Conservation (phyloP, 495 filamentous ascomycete species). For the Lepidopterella palustris region DNA sequence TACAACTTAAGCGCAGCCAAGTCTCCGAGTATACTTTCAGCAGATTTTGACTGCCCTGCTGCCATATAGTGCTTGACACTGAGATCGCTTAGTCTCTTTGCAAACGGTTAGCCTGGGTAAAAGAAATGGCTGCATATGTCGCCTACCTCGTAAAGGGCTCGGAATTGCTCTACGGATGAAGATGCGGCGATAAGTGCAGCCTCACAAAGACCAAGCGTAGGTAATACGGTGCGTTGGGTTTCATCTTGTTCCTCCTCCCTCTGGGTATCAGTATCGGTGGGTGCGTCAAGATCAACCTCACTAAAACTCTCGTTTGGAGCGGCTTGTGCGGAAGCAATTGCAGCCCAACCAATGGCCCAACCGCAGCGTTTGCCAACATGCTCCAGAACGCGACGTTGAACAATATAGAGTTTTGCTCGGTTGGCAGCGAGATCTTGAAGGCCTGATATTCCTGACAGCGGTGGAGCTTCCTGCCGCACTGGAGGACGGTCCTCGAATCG, state of each 20-base stretch:
- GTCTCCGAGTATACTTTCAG: slow-evolving; percentile 72
- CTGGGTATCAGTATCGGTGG: slow-evolving; percentile 1
- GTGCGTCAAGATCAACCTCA: slow-evolving; percentile 47
- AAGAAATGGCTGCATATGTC: background rate
- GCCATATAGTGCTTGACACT: slow-evolving; percentile 56
- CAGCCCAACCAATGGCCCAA: slow-evolving; percentile 73
- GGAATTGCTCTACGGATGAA: slow-evolving; percentile 27
- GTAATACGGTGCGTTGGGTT: slow-evolving; percentile 4
- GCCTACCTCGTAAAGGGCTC: slow-evolving; percentile 28
- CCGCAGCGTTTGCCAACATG: slow-evolving; percentile 62
- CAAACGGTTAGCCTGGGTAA: slow-evolving; percentile 6
- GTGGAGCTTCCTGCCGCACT: slow-evolving; percentile 8
- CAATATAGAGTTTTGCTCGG: slow-evolving; percentile 70
- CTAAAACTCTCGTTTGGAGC: slow-evolving; percentile 46
- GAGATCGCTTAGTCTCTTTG: slow-evolving; percentile 38
- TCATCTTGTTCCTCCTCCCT: slow-evolving; percentile 33
- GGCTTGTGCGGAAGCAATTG: slow-evolving; percentile 51
- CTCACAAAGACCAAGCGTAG: slow-evolving; percentile 19
- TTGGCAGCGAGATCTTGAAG: slow-evolving; percentile 76
- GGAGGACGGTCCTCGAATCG: slow-evolving; percentile 26
- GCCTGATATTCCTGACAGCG: slow-evolving; percentile 40
- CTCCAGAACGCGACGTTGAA: slow-evolving; percentile 73
- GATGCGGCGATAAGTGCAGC: slow-evolving; percentile 16
- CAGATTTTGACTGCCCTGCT: slow-evolving; percentile 67
- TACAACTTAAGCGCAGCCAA: slow-evolving; percentile 76